These are phyloP conservation scores for Piromyces finnis DNA, from an alignment of 192 early-diverging fungal species.

Conservation along the genomic window DNA sequence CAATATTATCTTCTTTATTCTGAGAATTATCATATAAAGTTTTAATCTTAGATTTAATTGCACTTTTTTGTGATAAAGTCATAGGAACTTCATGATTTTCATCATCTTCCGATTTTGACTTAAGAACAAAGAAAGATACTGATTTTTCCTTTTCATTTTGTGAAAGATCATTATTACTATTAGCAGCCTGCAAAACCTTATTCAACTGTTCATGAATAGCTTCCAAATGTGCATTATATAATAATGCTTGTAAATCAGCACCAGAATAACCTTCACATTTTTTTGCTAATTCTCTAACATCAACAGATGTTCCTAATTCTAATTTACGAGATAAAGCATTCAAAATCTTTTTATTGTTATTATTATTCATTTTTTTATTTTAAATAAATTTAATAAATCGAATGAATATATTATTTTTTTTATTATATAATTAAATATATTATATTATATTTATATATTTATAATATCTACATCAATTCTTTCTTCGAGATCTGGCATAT, in stretches of 20 bases:
- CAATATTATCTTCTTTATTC: not conserved
- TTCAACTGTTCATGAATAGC: conserved; percentile 52
- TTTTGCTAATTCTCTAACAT: conserved; percentile 40
- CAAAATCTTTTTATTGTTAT: conserved; percentile 38
- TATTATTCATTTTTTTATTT: not conserved
- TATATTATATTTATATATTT: not conserved
- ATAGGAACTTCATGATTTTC: not conserved
- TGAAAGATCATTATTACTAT: not conserved
- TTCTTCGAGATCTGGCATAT: conserved; percentile 56
- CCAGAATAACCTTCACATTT: conserved; percentile 63
- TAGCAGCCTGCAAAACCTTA: not conserved
- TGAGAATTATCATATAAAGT: not conserved
- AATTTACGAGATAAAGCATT: conserved; percentile 52
- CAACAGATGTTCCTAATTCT: conserved; percentile 32
- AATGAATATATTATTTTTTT: too few species aligned
- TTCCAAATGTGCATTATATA: conserved; percentile 83
- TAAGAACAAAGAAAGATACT: not conserved
- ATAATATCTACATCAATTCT: not conserved
- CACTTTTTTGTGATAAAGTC: not conserved
- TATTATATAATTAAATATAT: too few species aligned
- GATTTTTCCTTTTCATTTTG: not conserved
- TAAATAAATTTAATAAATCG: too few species aligned
- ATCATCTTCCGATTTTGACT: not conserved
- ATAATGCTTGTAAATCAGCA: conserved; percentile 84
- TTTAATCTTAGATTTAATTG: not conserved